phyloP scores from a whole-genome alignment of 305 asterid species.

The Rubia tinctorum region DNA sequence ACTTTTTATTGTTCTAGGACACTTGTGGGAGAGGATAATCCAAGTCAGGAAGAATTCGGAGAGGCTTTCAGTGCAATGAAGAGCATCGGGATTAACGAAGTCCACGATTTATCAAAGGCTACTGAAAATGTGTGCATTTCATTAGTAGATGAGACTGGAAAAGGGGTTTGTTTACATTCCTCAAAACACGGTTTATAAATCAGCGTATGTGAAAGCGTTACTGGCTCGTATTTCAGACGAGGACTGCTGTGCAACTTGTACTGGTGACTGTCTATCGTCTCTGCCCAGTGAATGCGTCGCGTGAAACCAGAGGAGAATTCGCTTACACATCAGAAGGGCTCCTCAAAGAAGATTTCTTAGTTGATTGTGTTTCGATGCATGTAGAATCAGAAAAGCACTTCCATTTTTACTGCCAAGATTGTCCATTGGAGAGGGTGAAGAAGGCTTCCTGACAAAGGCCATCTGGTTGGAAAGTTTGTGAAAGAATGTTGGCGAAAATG shows the following conservation, averaged over 20 bases:
- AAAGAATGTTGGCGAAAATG: conserved; percentile 92
- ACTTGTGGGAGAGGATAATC: neutral
- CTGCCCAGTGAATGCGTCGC: conserved; percentile 70
- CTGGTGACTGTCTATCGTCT: conserved; percentile 53
- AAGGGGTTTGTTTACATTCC: conserved; percentile 46
- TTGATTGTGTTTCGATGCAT: conserved; percentile 38
- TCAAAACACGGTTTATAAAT: conserved; percentile 38
- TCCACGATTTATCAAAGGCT: conserved; percentile 45
- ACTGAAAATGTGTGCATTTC: conserved; percentile 54
- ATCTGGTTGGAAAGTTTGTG: conserved; percentile 53
- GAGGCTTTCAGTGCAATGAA: conserved; percentile 51
- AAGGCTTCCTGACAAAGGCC: conserved; percentile 44
- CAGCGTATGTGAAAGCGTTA: conserved; percentile 46
- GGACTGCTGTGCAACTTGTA: conserved; percentile 56
- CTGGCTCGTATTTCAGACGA: conserved; percentile 67
- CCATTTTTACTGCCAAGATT: conserved; percentile 44
- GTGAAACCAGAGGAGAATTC: conserved; percentile 67
- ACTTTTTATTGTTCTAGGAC: neutral
- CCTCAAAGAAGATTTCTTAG: conserved; percentile 44
- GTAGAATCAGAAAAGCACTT: conserved; percentile 33
- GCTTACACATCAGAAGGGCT: conserved; percentile 70
- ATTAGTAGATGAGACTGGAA: conserved; percentile 46
- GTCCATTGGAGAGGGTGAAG: conserved; percentile 80
- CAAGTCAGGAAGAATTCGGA: neutral
- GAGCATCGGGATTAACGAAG: conserved; percentile 33